Evolutionary conservation across 495 filamentous ascomycete genomes (phyloP).

Genomic region (Parachaetomium inaequale): DNA sequence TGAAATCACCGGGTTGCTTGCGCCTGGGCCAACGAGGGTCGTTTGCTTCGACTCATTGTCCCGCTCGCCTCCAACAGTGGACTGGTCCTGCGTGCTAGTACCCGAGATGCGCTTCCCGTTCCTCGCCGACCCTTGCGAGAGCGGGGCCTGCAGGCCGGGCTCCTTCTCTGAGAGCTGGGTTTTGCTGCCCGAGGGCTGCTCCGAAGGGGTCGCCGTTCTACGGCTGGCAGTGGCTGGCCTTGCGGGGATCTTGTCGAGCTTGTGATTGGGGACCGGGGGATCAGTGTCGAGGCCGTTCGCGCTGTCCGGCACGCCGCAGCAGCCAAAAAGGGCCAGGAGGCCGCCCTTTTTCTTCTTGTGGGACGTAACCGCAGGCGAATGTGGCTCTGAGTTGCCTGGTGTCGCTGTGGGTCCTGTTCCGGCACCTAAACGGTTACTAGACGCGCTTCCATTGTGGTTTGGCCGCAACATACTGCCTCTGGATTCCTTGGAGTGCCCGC

Average conservation of each 20-base stretch:
- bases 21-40: slow-evolving; percentile 36
- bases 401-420: slow-evolving; percentile 47
- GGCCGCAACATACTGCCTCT: slow-evolving; percentile 67
- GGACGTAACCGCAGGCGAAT: slow-evolving; percentile 42
- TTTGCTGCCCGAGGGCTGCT: slow-evolving; percentile 53
- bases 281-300: slow-evolving; percentile 64
- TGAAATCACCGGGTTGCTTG: slow-evolving; percentile 42
- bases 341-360: slow-evolving; percentile 60
- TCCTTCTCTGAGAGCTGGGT: slow-evolving; percentile 47
- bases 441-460: slow-evolving; percentile 65
- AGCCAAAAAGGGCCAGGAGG: slow-evolving; percentile 71
- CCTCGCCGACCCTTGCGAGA: slow-evolving; percentile 33
- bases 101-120: slow-evolving; percentile 45
- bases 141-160: slow-evolving; percentile 29
- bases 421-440: slow-evolving; percentile 46
- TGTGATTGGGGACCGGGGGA: slow-evolving; percentile 60
- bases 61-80: slow-evolving; percentile 38
- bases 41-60: slow-evolving; percentile 49
- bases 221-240: slow-evolving; percentile 53
- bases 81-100: slow-evolving; percentile 42
- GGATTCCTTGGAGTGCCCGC: slow-evolving; percentile 56
- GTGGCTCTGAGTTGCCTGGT: slow-evolving; percentile 44
- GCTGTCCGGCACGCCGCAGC: slow-evolving; percentile 67
- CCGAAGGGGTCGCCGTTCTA: slow-evolving; percentile 50
- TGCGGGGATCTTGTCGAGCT: slow-evolving; percentile 53